Evolutionary conservation across 345 rosid genomes (phyloP).

Genomic region (Alliaria petiolata): DNA sequence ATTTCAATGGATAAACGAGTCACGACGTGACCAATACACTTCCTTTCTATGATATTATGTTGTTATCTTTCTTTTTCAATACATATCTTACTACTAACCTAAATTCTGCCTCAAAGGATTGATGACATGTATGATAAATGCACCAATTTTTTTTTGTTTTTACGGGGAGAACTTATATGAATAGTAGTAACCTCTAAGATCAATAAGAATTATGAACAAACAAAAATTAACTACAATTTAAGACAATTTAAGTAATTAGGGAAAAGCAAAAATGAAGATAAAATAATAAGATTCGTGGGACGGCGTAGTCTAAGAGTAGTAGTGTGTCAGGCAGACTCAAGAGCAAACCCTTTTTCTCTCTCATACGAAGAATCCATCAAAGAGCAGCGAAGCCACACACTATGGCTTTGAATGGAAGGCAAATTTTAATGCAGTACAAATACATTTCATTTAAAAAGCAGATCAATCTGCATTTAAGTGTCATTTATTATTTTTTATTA

Average conservation of each 20-base stretch:
- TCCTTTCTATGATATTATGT: too few species aligned
- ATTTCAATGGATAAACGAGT: not conserved
- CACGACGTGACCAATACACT: not conserved
- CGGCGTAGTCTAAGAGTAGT: conserved; percentile 14
- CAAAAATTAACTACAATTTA: not conserved
- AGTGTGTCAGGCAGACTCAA: conserved; percentile 13
- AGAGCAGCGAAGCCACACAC: not conserved
- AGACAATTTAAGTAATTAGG: not conserved
- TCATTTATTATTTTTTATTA: too few species aligned
- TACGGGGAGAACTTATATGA: too few species aligned
- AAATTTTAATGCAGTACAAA: too few species aligned
- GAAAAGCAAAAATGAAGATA: not conserved
- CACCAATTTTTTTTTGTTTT: too few species aligned
- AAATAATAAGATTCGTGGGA: conserved; percentile 21
- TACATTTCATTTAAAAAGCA: too few species aligned
- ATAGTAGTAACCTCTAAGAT: not conserved
- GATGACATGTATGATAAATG: too few species aligned
- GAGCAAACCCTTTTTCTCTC: conserved; percentile 13
- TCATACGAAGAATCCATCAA: conserved; percentile 21
- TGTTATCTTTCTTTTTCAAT: too few species aligned
- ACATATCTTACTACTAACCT: not conserved
- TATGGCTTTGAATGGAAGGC: too few species aligned
- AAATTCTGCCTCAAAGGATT: not conserved
- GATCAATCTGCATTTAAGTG: too few species aligned
- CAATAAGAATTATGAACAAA: not conserved